These are phyloP conservation scores for Sporothrix mexicana DNA, from an alignment of 2,329 filamentous ascomycete species.

Conservation along the genomic window DNA sequence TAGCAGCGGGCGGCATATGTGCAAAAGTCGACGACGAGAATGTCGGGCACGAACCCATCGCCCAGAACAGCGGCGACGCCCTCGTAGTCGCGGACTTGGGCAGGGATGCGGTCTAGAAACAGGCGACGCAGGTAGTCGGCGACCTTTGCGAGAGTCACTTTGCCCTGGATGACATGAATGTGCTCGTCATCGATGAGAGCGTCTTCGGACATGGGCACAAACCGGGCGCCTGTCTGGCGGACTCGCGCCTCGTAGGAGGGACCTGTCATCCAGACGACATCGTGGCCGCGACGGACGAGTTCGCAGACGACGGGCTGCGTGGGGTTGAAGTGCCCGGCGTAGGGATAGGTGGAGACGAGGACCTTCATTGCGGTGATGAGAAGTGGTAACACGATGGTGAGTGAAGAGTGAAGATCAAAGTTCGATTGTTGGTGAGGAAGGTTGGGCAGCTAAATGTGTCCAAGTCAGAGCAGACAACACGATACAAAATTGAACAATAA, in stretches of 20 bases:
- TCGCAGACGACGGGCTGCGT: slow-evolving; percentile 50
- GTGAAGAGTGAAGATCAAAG: too few relatives aligned
- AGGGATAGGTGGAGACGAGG: slow-evolving; percentile 50
- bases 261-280: slow-evolving; percentile 49
- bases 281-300: slow-evolving; percentile 47
- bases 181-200: slow-evolving; percentile 38
- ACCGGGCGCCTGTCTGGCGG: slow-evolving; percentile 45
- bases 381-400: too few relatives aligned
- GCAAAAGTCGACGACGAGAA: slow-evolving; percentile 37
- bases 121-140: slow-evolving; percentile 34
- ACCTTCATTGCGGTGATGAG: slow-evolving; percentile 43
- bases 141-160: slow-evolving; percentile 30
- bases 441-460: too few relatives aligned
- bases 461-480: not conserved
- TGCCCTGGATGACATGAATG: slow-evolving; percentile 30
- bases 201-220: slow-evolving; percentile 44
- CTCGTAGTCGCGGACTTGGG: slow-evolving; percentile 35
- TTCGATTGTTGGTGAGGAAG: not conserved
- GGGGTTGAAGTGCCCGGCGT: slow-evolving; percentile 49
- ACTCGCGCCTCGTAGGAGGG: slow-evolving; percentile 46
- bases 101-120: slow-evolving; percentile 35
- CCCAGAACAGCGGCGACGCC: slow-evolving; percentile 9
- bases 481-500: not conserved
- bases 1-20: slow-evolving; percentile 36
- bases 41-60: slow-evolving; percentile 32